Conservation (phyloP, 192 early-diverging fungal species). For the Endogone sp. region DNA sequence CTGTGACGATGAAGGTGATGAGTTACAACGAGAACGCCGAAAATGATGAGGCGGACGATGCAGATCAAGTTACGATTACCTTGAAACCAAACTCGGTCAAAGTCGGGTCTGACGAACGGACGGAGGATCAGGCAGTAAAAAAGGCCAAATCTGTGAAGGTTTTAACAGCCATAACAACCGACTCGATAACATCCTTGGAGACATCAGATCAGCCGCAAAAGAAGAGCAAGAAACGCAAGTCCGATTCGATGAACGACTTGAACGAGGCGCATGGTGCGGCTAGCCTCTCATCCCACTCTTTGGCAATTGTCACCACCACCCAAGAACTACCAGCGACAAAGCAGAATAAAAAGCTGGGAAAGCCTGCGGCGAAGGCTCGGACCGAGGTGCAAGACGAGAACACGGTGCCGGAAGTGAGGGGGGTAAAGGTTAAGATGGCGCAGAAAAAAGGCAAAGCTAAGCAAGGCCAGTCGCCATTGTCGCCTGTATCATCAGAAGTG, state of each 20-base stretch:
- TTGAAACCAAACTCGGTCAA: neutral
- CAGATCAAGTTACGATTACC: neutral
- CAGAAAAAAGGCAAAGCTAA: too few species aligned
- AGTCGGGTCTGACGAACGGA: neutral
- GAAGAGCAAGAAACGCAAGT: neutral
- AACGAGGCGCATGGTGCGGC: neutral
- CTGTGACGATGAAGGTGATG: neutral
- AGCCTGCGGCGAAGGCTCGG: neutral
- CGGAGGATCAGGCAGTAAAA: neutral
- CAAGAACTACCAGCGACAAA: neutral
- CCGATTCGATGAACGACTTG: neutral
- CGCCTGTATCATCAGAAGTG: neutral
- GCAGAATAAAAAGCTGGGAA: neutral
- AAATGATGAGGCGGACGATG: neutral
- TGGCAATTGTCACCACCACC: neutral
- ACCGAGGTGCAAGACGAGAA: neutral
- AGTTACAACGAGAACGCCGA: neutral
- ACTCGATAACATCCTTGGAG: too few species aligned
- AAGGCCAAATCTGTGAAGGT: neutral
- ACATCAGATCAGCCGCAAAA: neutral
- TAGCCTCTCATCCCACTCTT: neutral
- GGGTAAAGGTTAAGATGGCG: neutral
- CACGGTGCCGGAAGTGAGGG: neutral
- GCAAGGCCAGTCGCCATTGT: neutral
- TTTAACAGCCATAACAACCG: too few species aligned